phyloP scores from a whole-genome alignment of 1,284 basidiomycete genomes.

The Ceratobasidium sp. region DNA sequence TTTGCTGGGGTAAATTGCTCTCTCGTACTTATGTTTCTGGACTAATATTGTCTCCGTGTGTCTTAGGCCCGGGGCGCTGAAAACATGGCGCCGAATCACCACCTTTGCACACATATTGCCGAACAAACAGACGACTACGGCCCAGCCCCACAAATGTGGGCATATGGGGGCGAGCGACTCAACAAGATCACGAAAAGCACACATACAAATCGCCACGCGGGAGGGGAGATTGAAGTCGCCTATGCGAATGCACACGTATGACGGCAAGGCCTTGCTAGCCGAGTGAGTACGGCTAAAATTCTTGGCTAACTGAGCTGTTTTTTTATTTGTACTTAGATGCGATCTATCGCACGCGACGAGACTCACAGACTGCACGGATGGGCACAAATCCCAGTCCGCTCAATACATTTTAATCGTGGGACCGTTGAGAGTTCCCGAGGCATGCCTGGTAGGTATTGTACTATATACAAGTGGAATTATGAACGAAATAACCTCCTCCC shows the following conservation, averaged over 20 bases:
- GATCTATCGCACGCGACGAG: background rate
- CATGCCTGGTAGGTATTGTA: background rate
- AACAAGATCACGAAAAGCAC: background rate
- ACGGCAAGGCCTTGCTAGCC: background rate
- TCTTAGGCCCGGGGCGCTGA: conserved; percentile 9
- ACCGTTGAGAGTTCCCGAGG: background rate
- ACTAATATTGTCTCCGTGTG: too few relatives aligned
- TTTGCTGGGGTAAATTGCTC: background rate
- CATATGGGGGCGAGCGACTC: conserved; percentile 8
- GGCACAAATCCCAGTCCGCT: background rate
- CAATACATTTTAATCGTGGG: background rate
- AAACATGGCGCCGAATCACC: conserved; percentile 27
- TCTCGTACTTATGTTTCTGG: background rate
- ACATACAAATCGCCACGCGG: background rate
- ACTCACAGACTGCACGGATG: background rate
- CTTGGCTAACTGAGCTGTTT: background rate
- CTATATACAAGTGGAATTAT: background rate
- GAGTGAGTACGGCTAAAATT: background rate
- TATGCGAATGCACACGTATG: conserved; percentile 6
- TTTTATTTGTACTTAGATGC: background rate
- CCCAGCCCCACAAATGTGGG: conserved; percentile 17
- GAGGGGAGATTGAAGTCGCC: background rate
- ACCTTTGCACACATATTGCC: background rate
- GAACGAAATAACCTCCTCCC: background rate
- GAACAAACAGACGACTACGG: conserved; percentile 10